Conservation (phyloP, 352 stramenopile genomes). For the Phytophthora syringae region DNA sequence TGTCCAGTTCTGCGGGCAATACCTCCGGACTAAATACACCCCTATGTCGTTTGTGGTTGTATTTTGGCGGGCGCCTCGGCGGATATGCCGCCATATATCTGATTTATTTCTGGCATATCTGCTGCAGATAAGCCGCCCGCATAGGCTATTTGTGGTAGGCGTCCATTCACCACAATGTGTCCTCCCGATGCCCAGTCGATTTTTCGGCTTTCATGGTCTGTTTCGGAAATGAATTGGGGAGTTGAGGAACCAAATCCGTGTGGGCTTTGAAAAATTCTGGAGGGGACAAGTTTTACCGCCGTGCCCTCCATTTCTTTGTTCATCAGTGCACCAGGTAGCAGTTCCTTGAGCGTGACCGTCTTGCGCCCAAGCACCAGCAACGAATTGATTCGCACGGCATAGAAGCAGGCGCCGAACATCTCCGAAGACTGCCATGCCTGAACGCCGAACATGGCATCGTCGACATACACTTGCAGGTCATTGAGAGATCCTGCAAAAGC, state of each 20-base stretch:
- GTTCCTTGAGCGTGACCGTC: slow-evolving; percentile 23
- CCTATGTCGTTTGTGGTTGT: neutral
- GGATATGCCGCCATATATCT: neutral
- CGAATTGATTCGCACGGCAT: slow-evolving; percentile 37
- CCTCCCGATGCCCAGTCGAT: slow-evolving; percentile 16
- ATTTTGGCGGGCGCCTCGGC: neutral
- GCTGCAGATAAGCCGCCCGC: too few relatives aligned
- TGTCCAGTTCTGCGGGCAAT: neutral
- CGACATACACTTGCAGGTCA: too few relatives aligned
- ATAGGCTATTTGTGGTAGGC: too few relatives aligned
- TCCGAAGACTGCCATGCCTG: slow-evolving; percentile 10
- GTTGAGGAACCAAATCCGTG: slow-evolving; percentile 1
- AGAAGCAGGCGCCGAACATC: slow-evolving; percentile 36
- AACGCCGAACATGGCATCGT: neutral
- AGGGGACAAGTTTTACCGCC: slow-evolving; percentile 4
- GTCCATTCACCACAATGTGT: slow-evolving; percentile 31
- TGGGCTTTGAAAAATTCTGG: neutral
- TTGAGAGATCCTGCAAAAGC: too few relatives aligned
- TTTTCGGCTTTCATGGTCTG: neutral
- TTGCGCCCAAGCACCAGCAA: slow-evolving; percentile 32
- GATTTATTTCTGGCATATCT: neutral
- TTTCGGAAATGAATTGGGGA: neutral
- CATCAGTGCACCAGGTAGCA: slow-evolving; percentile 9
- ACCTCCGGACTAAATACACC: too few relatives aligned
- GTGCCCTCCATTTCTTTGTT: neutral